Evolutionary conservation across 345 rosid species (phyloP).

Genomic region (Populus alba): DNA sequence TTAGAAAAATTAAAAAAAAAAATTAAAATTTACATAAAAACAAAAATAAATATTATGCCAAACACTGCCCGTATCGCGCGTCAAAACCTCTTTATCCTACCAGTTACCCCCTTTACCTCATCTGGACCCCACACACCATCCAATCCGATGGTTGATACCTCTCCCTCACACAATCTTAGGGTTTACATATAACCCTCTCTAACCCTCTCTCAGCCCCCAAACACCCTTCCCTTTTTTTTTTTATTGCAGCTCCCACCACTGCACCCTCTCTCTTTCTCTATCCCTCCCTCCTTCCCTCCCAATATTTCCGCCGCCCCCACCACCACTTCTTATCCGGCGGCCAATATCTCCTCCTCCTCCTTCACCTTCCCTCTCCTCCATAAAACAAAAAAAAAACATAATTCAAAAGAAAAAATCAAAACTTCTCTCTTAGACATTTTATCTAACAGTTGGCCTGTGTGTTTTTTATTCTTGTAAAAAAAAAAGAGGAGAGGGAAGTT

Average conservation of each 20-base stretch:
- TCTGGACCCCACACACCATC: constrained; percentile 16
- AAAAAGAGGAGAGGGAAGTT: constrained; percentile 82
- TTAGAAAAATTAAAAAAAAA: too few species aligned
- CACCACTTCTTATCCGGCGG: constrained; percentile 43
- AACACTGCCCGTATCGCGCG: background rate
- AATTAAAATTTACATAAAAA: too few species aligned
- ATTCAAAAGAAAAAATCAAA: constrained; percentile 10
- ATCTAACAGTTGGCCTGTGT: constrained; percentile 11
- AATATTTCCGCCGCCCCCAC: constrained; percentile 50
- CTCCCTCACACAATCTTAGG: constrained; percentile 18
- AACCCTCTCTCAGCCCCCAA: background rate
- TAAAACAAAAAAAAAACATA: constrained; percentile 21
- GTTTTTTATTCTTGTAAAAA: constrained; percentile 26
- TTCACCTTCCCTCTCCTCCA: constrained; percentile 6
- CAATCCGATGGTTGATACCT: constrained; percentile 36
- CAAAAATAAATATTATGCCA: too few species aligned
- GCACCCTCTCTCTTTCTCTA: background rate
- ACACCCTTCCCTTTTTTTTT: background rate
- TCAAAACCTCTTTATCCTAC: background rate
- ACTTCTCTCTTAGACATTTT: constrained; percentile 5
- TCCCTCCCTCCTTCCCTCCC: background rate
- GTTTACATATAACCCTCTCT: constrained; percentile 12
- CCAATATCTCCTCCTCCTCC: constrained; percentile 48
- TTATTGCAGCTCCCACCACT: constrained; percentile 4
- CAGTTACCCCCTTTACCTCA: background rate